Base-by-base conservation (phyloP, 2,329 filamentous ascomycete species). In the Microsporum ferrugineum region DNA sequence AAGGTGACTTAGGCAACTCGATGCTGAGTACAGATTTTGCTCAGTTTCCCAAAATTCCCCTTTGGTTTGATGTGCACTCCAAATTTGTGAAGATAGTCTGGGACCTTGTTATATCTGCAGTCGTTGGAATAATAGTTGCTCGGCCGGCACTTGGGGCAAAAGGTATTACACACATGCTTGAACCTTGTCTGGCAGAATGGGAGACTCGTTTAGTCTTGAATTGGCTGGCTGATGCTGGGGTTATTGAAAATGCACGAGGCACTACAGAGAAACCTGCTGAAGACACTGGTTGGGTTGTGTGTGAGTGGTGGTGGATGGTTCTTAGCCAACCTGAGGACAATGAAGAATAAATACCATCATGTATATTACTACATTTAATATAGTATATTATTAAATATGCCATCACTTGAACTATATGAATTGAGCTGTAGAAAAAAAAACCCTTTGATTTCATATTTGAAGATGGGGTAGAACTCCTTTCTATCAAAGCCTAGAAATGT, bases 51-150 rank as follows among this genome's bases (percentile, higher is more conserved):
- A 73, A 69, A 41, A 73, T 78, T 27, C 79, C 79, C 0, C 59
- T 79, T 12, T 81, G 79, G 79, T 71, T 75, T 59, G 78, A 80
- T 64, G 77, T 80, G 57, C 75, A 80, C 60, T 74, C 72, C 0
- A 67, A 72, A 12, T 64, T 76, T 10, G 67, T 73, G 2, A 63
- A 66, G 10, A 53, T 66, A 5, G 65, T 74, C 23, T 81, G 79
- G 79, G 72, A 77, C 8, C 68, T 73, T 57, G 71, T 73, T 8
- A 62, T 77, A 10, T 72, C 71, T 1, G 72, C 75, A 2, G 71
- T 78, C 2, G 61, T 79, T 2, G 74, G 76, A 0, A 68, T 73
- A n/a, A 62, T 79, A 12, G 71, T 72, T 6, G 66, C 73, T 8
- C 67, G 78, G 3, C 75, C 77, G 3, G 77, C 78, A 0, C 65